These are phyloP conservation scores for Metschnikowia hibisci DNA, from an alignment of 805 yeast species.

Conservation along the genomic window DNA sequence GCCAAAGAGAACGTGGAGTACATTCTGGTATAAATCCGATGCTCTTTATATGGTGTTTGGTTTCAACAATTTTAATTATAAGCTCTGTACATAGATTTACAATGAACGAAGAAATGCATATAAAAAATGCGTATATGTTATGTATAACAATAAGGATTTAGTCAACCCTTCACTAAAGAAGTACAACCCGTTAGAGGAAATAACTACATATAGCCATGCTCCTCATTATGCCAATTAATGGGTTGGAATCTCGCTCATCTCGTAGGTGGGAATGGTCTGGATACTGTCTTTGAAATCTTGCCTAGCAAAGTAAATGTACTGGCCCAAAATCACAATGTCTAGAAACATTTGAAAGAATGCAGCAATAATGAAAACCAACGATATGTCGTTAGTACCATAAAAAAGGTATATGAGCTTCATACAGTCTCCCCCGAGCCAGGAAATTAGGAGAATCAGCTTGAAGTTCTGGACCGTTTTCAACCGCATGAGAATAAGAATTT, in stretches of 20 bases:
- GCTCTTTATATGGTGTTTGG: constrained; percentile 1
- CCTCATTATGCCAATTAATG: background rate
- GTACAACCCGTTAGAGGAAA: too few species aligned
- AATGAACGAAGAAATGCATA: background rate
- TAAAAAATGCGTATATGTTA: too few species aligned
- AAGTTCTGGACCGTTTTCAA: constrained; percentile 72
- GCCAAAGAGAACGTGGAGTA: constrained; percentile 79
- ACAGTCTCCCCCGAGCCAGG: constrained; percentile 89
- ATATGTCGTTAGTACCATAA: constrained; percentile 72
- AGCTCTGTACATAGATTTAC: constrained; percentile 5
- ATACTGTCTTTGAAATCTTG: constrained; percentile 8
- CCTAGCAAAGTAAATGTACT: constrained; percentile 59
- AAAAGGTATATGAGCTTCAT: constrained; percentile 69
- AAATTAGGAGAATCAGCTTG: constrained; percentile 64
- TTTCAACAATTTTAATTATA: background rate
- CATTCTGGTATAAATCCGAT: constrained; percentile 17
- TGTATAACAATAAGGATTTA: too few species aligned
- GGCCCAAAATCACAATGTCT: constrained; percentile 69
- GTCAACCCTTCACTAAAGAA: too few species aligned
- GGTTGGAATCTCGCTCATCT: background rate
- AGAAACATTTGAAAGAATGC: constrained; percentile 75
- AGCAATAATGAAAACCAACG: constrained; percentile 60
- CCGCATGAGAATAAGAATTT: constrained; percentile 65
- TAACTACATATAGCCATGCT: too few species aligned
- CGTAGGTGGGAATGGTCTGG: constrained; percentile 11